Evolutionary conservation across 495 filamentous ascomycete genomes (phyloP), one percentile per base, ranked within the genome.

Genomic region (Hypoxylon subgilvum): DNA sequence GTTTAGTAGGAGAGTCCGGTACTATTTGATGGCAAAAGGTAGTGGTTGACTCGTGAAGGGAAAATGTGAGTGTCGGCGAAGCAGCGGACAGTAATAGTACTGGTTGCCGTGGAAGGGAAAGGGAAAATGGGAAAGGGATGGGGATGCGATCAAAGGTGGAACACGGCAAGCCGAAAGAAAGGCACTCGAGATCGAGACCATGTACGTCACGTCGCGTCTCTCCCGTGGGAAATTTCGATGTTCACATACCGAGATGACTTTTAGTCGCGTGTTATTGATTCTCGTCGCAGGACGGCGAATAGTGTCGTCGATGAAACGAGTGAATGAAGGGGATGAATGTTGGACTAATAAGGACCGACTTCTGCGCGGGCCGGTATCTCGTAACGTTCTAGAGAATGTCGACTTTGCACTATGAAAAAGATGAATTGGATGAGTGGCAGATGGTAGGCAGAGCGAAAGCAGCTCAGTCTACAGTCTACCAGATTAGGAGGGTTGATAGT

Each of bases 401-500:
- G 43, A 43, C 8, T 44, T 43, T 43, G 48, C 43, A 53, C 35
- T 43, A 57, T 49, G 30, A 49, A 48, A 53, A 54, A 47, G 42
- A 63, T 48, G 47, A 53, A 63, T 57, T 57, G 60, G 53, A 52
- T 45, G 52, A 51, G 39, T n/a, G n/a, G 38, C 35, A 23, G 36
- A 16, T 38, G 36, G 23, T 27, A 53, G 60, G 36, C 39, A 53
- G 54, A 63, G 14, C 22, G 48, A 54, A 51, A 51, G 18, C n/a
- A 41, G 30, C 60, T n/a, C n/a, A n/a, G n/a, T n/a, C n/a, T n/a
- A n/a, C 48, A 54, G 38, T 36, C 60, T 63, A 21, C 60, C 60
- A 57, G 43, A 58, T 57, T 58, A 52, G 53, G 60, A 63, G 53
- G 48, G 52, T 57, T n/a, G n/a, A 47, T 48, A 49, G 53, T 49